Evolutionary conservation across 2,329 filamentous ascomycete genomes (phyloP).

Genomic region (Ilyonectria robusta): DNA sequence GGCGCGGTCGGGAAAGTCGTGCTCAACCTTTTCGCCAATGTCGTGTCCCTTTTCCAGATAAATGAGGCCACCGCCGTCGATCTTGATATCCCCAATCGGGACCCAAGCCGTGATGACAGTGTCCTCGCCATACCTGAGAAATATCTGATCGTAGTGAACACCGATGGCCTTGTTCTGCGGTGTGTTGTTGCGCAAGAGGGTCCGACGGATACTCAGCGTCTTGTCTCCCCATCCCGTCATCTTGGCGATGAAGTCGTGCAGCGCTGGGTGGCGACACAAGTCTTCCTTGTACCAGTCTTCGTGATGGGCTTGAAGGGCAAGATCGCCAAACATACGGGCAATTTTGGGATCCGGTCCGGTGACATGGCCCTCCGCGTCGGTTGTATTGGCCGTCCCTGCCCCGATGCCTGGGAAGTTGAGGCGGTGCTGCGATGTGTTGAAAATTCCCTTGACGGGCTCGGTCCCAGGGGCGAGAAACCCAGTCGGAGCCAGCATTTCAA

Average conservation of each 20-base stretch:
- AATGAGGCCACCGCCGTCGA: background rate
- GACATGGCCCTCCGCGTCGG: too few relatives aligned
- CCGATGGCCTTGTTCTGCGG: slow-evolving; percentile 70
- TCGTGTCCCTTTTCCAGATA: too few relatives aligned
- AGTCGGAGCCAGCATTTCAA: slow-evolving; percentile 26
- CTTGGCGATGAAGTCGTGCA: background rate
- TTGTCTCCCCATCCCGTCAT: slow-evolving; percentile 28
- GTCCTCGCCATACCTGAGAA: slow-evolving; percentile 67
- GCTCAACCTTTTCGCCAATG: too few relatives aligned
- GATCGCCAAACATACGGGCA: slow-evolving; percentile 8
- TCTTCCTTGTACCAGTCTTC: slow-evolving; percentile 30
- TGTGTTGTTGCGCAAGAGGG: slow-evolving; percentile 68
- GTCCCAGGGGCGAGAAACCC: slow-evolving; percentile 15
- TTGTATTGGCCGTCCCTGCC: too few relatives aligned
- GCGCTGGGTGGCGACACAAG: slow-evolving; percentile 26
- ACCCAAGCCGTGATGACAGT: slow-evolving; percentile 71
- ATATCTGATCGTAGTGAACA: slow-evolving; percentile 74
- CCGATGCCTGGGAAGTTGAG: slow-evolving; percentile 22
- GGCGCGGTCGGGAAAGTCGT: too few relatives aligned
- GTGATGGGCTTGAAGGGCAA: background rate
- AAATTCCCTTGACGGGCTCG: slow-evolving; percentile 29
- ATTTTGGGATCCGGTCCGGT: too few relatives aligned
- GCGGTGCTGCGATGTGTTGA: slow-evolving; percentile 20
- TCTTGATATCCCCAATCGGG: slow-evolving; percentile 62
- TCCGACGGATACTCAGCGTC: slow-evolving; percentile 24